Conservation (phyloP, 1,284 basidiomycete genomes). For the Sporisorium exsertum region DNA sequence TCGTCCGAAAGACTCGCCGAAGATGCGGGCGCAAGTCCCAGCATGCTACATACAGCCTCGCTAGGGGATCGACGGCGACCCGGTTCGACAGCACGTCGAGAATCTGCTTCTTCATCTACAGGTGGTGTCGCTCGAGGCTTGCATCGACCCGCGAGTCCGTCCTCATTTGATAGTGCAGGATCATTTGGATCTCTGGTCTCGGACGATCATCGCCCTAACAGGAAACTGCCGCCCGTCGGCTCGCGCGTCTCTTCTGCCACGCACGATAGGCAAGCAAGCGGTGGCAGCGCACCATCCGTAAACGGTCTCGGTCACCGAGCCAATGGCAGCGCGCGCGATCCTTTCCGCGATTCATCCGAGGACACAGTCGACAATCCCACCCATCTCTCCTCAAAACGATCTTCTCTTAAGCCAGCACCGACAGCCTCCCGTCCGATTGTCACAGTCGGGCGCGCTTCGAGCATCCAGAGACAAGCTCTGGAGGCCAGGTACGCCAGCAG, state of each 20-base stretch:
- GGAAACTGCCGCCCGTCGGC: slow-evolving; percentile 37
- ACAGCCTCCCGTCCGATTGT: slow-evolving; percentile 52
- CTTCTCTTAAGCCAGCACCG: slow-evolving; percentile 39
- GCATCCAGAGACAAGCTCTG: slow-evolving; percentile 39
- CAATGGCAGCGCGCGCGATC: slow-evolving; percentile 21
- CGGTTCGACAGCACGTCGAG: slow-evolving; percentile 13
- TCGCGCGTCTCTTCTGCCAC: slow-evolving; percentile 28
- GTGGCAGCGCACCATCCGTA: slow-evolving; percentile 8
- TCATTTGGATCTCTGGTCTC: slow-evolving; percentile 27
- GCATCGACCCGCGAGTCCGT: slow-evolving; percentile 26
- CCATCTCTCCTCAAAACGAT: slow-evolving; percentile 7
- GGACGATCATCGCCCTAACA: slow-evolving; percentile 41
- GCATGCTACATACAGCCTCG: slow-evolving; percentile 7
- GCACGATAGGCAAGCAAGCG: slow-evolving; percentile 13
- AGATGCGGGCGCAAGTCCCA: slow-evolving; percentile 16
- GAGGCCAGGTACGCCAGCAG: slow-evolving; percentile 21
- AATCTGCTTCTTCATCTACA: slow-evolving; percentile 14
- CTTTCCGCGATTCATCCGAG: slow-evolving; percentile 40
- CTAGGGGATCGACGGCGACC: slow-evolving; percentile 1
- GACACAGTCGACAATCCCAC: neutral
- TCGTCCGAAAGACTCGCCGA: slow-evolving; percentile 49
- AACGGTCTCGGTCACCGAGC: neutral
- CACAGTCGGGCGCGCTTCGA: slow-evolving; percentile 53
- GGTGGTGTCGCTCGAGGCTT: slow-evolving; percentile 14
- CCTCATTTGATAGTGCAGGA: slow-evolving; percentile 33